phyloP scores from a whole-genome alignment of 768 basidiomycete genomes.

The Russula dissimulans region DNA sequence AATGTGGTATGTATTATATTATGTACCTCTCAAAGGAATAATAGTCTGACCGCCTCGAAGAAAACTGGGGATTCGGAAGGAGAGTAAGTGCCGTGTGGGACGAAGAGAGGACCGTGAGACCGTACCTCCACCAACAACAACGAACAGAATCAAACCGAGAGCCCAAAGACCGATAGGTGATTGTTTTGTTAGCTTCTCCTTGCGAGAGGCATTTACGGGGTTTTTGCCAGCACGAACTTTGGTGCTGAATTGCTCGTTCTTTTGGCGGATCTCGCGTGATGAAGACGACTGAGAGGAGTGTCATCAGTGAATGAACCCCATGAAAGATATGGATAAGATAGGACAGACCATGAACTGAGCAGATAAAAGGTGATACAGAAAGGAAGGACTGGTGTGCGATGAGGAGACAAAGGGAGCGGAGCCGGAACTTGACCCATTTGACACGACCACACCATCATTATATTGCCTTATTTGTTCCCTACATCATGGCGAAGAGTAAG shows the following conservation, averaged over 20 bases:
- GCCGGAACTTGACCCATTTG: too few relatives aligned
- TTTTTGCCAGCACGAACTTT: constrained; percentile 70
- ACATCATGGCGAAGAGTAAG: constrained; percentile 19
- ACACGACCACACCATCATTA: background rate
- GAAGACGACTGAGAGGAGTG: constrained; percentile 31
- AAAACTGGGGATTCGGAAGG: constrained; percentile 38
- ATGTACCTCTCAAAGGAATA: constrained; percentile 45
- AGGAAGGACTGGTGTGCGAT: background rate
- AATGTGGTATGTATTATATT: background rate
- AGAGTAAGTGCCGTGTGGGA: background rate
- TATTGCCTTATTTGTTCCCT: constrained; percentile 7
- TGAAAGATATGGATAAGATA: background rate
- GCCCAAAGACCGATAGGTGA: constrained; percentile 73
- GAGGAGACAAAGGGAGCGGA: background rate
- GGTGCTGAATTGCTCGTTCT: constrained; percentile 72
- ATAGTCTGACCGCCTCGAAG: constrained; percentile 58
- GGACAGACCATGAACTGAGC: background rate
- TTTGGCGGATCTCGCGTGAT: constrained; percentile 72
- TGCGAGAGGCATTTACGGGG: constrained; percentile 58
- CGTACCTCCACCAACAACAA: constrained; percentile 70
- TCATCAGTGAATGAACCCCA: background rate
- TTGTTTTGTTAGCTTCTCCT: constrained; percentile 59
- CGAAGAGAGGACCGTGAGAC: constrained; percentile 21
- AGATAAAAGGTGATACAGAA: background rate
- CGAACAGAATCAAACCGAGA: constrained; percentile 63